Conservation (phyloP, 345 rosid genomes). For the Camelina hispida region DNA sequence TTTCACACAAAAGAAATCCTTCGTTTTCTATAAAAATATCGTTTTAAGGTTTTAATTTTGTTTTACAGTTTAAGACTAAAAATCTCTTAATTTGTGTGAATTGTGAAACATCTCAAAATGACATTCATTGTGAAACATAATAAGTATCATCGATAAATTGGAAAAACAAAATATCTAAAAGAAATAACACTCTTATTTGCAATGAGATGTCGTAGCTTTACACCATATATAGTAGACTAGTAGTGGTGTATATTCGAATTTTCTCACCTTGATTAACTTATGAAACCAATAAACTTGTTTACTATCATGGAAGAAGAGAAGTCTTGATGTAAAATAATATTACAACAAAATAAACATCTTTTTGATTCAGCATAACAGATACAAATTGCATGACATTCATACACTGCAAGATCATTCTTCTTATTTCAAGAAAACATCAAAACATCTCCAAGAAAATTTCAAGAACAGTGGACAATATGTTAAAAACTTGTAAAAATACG, state of each 20-base stretch:
- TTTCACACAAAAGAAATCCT: too few species aligned
- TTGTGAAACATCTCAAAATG: too few species aligned
- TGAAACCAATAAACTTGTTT: background rate
- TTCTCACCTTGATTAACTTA: background rate
- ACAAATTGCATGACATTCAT: constrained; percentile 37
- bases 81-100: too few species aligned
- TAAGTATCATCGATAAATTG: too few species aligned
- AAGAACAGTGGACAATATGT: constrained; percentile 22
- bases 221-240: too few species aligned
- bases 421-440: constrained; percentile 16
- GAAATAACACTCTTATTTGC: too few species aligned
- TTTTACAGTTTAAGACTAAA: too few species aligned
- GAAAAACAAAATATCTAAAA: too few species aligned
- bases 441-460: constrained; percentile 13
- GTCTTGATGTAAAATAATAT: background rate
- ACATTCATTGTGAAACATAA: too few species aligned
- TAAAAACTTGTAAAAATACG: constrained; percentile 20
- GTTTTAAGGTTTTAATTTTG: too few species aligned
- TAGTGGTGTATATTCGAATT: background rate
- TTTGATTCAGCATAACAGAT: background rate
- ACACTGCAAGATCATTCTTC: constrained; percentile 15
- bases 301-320: constrained; percentile 16
- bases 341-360: background rate
- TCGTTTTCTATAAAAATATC: too few species aligned
- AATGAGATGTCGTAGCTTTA: too few species aligned